Evolutionary conservation across 192 early-diverging fungal genomes (phyloP).

Genomic region (Rhizoclosmatium globosum): DNA sequence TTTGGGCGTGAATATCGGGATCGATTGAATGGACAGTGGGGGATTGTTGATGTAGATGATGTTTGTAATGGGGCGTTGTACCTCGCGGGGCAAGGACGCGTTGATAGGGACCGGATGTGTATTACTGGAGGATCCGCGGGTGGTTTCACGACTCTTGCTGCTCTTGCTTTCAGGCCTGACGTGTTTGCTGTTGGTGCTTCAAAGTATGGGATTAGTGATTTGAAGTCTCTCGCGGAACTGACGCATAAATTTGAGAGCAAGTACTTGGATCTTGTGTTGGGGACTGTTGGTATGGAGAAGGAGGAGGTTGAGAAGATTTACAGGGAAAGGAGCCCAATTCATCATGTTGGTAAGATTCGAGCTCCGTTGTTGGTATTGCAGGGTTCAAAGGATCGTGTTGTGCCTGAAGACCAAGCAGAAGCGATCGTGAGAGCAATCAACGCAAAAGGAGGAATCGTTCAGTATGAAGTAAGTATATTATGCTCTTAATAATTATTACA

Average conservation of each 20-base stretch:
- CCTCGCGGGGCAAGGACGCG: conserved; percentile 60
- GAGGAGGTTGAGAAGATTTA: conserved; percentile 62
- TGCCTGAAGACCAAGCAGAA: conserved; percentile 79
- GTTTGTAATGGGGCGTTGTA: conserved; percentile 75
- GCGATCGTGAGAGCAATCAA: conserved; percentile 75
- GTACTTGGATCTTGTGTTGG: conserved; percentile 54
- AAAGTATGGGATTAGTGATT: conserved; percentile 77
- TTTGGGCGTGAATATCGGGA: conserved; percentile 77
- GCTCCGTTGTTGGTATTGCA: conserved; percentile 79
- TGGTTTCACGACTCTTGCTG: conserved; percentile 72
- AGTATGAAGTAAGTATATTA: conserved; percentile 41
- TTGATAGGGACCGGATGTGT: conserved; percentile 66
- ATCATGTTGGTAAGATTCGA: conserved; percentile 63
- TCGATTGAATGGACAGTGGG: conserved; percentile 75
- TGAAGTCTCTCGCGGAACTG: conserved; percentile 69
- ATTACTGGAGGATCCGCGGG: conserved; percentile 77
- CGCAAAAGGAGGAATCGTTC: conserved; percentile 64
- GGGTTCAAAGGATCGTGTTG: conserved; percentile 76
- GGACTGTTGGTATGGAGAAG: conserved; percentile 52
- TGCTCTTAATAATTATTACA: neutral
- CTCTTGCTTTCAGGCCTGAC: conserved; percentile 70
- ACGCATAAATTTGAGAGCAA: conserved; percentile 84
- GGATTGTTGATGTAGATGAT: conserved; percentile 80
- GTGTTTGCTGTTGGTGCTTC: conserved; percentile 78
- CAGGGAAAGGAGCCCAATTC: conserved; percentile 68